Percentiles rank a stretch among this genome's conserved stretches.
phyloP scores from a whole-genome alignment of 768 basidiomycete species.

The Russula dissimulans region DNA sequence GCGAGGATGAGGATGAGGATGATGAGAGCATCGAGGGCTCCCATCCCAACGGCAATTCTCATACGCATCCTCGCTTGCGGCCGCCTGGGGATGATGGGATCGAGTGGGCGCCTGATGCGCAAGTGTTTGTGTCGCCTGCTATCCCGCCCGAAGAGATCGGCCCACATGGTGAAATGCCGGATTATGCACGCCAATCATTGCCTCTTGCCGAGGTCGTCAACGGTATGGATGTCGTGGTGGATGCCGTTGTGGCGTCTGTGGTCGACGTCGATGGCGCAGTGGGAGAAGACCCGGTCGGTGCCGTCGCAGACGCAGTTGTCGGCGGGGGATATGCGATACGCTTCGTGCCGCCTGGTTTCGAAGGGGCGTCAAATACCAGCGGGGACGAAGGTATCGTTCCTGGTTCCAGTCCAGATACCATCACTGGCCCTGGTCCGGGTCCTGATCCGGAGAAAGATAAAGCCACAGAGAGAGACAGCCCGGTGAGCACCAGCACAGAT shows the following conservation, averaged over 20 bases:
- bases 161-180: slow-evolving; percentile 35
- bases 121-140: slow-evolving; percentile 21
- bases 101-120: slow-evolving; percentile 44
- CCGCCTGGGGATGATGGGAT: slow-evolving; percentile 32
- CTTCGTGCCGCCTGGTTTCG: not conserved
- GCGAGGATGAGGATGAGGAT: slow-evolving; percentile 17
- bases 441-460: not conserved
- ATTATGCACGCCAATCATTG: slow-evolving; percentile 24
- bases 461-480: not conserved
- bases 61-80: not conserved
- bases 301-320: not conserved
- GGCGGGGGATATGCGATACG: slow-evolving; percentile 2
- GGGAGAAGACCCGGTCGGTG: not conserved
- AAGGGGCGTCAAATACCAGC: not conserved
- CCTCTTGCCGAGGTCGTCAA: slow-evolving; percentile 1
- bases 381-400: not conserved
- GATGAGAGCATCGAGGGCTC: slow-evolving; percentile 6
- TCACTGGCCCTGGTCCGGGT: not conserved
- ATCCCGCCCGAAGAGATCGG: slow-evolving; percentile 31
- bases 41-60: not conserved
- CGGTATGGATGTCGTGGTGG: not conserved
- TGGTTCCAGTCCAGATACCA: not conserved
- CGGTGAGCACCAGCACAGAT: not conserved
- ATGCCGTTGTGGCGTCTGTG: slow-evolving; percentile 11
- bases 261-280: slow-evolving; percentile 16